phyloP scores from a whole-genome alignment of 2,329 filamentous ascomycete genomes.

The Xylaria sp. region DNA sequence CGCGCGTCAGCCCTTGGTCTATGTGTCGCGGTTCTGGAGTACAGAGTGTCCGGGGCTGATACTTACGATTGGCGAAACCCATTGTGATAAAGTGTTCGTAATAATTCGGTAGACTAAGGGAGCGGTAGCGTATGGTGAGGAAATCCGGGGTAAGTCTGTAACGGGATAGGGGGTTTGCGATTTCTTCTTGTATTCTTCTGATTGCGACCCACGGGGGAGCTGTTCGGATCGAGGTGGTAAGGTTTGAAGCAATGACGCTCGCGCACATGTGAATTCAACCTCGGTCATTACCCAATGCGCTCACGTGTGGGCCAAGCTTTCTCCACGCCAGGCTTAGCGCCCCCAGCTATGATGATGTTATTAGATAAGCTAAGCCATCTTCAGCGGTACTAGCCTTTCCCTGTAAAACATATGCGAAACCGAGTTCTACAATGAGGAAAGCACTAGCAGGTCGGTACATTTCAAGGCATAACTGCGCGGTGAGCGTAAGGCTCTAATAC shows the following conservation, averaged over 20 bases:
- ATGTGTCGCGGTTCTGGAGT: conserved; percentile 15
- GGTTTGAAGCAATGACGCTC: conserved; percentile 43
- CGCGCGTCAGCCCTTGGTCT: conserved; percentile 22
- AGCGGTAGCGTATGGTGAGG: conserved; percentile 10
- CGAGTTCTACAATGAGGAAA: no score
- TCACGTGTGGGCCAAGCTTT: conserved; percentile 36
- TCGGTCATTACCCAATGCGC: conserved; percentile 46
- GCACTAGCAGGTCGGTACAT: no score
- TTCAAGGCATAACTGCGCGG: neutral
- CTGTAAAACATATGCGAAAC: neutral
- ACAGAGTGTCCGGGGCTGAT: neutral
- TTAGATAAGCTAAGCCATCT: neutral
- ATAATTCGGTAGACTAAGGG: conserved; percentile 8
- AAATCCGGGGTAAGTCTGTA: conserved; percentile 14
- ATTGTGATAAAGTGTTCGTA: conserved; percentile 58
- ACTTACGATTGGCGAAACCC: conserved; percentile 78
- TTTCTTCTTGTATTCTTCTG: conserved; percentile 34
- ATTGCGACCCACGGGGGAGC: conserved; percentile 15
- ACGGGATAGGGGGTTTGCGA: conserved; percentile 15
- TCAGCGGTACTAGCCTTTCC: neutral
- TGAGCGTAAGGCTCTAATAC: neutral
- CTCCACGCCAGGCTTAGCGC: conserved; percentile 6
- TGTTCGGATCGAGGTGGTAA: conserved; percentile 39
- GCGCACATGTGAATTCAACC: conserved; percentile 50
- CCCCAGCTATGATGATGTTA: conserved; percentile 13